Evolutionary conservation across 768 basidiomycete genomes (phyloP), one percentile per base, ranked within the genome.

Genomic region (Leucogyrophana mollusca): DNA sequence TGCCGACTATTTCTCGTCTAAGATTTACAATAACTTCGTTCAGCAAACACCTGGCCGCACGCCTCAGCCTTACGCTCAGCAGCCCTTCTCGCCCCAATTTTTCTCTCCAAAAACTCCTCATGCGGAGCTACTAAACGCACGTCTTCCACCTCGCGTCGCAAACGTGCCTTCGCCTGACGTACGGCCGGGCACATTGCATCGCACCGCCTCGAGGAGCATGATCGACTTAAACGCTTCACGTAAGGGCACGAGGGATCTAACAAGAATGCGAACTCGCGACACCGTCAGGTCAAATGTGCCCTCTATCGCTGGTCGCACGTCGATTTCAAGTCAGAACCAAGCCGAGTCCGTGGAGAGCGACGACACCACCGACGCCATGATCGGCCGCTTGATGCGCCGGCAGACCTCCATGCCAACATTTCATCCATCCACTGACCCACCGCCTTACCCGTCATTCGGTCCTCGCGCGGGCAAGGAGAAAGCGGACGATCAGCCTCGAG

Each of bases 381-480:
- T 52, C 59, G 64, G 71, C 6, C 69, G 71, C 47, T 68, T 76
- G 10, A 60, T 84, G 16, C 76, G 78, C 23, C 72, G 83, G n/a
- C 76, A 77, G 23, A 75, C 80, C 16, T 90, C 88, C 25, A 78
- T 89, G 74, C 88, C 86, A 1, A 83, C 74, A 32, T 87, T 81
- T 59, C 79, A 68, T 39, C 73, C 77, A 3, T 66, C 75, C 11
- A 68, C 77, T 1, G 70, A 73, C 20, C 87, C 87, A 14, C 87
- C 88, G 2, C 85, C 87, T 0, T 89, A 87, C 55, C 84, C 83
- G 9, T 53, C 70, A 6, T 78, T 79, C 56, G 48, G 57, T 20
- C 65, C 67, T 20, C 57, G 55, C 39, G 56, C 50, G 37, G 51
- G 2, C 38, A 56, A 57, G 41, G 33, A 60, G 49, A 27, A 32